These are phyloP conservation scores for Linnemannia zychae DNA, from an alignment of 192 early-diverging fungal genomes.

Conservation along the genomic window DNA sequence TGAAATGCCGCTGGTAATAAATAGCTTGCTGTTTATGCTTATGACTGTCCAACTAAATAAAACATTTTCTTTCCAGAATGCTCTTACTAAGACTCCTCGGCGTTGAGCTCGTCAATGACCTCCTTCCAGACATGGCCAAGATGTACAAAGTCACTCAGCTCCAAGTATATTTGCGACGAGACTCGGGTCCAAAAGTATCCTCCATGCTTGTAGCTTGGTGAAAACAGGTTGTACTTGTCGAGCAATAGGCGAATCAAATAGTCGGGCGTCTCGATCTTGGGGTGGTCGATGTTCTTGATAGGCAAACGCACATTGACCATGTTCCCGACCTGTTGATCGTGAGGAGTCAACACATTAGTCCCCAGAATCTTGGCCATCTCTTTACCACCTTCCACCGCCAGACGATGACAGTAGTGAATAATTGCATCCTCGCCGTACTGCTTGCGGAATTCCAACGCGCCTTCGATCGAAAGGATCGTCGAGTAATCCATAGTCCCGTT, in stretches of 20 bases:
- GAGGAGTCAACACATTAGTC: slow-evolving; percentile 68
- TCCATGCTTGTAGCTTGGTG: slow-evolving; percentile 60
- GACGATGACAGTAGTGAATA: slow-evolving; percentile 61
- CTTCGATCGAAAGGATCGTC: slow-evolving; percentile 41
- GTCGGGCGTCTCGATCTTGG: slow-evolving; percentile 20
- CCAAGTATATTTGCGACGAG: slow-evolving; percentile 70
- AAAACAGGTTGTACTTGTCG: slow-evolving; percentile 59
- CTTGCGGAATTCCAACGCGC: slow-evolving; percentile 66
- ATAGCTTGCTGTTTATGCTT: neutral
- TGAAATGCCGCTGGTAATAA: neutral
- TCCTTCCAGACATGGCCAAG: slow-evolving; percentile 59
- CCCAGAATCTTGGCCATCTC: slow-evolving; percentile 68
- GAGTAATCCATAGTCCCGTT: slow-evolving; percentile 63
- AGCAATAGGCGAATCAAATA: slow-evolving; percentile 51
- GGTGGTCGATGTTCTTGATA: slow-evolving; percentile 45
- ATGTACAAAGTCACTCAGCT: slow-evolving; percentile 62
- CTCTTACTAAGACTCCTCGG: slow-evolving; percentile 18
- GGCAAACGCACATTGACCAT: slow-evolving; percentile 77
- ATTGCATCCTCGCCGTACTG: slow-evolving; percentile 69
- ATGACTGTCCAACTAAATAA: neutral
- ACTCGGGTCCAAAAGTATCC: slow-evolving; percentile 67
- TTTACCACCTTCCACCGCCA: slow-evolving; percentile 68
- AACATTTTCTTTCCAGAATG: neutral
- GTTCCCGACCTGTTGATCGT: slow-evolving; percentile 58
- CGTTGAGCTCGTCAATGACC: slow-evolving; percentile 52